Evolutionary conservation across 2,329 filamentous ascomycete species (phyloP).

Genomic region (Epichloe brachyelytri): DNA sequence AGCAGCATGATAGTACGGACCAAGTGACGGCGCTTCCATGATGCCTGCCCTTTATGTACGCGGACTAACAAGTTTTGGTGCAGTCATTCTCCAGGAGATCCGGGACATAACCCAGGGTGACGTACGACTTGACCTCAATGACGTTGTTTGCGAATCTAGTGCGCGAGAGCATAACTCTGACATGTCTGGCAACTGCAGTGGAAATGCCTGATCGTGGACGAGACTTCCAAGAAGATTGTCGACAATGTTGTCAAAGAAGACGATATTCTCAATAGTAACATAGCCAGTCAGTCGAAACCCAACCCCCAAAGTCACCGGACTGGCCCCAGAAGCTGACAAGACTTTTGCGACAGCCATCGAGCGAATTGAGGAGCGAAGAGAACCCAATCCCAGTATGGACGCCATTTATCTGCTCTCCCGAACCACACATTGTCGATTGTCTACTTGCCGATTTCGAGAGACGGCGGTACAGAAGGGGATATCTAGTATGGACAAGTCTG

Average conservation of each 20-base stretch:
- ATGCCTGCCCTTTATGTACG: not conserved
- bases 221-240: constrained; percentile 69
- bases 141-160: not conserved
- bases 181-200: constrained; percentile 44
- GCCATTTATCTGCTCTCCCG: constrained; percentile 86
- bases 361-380: constrained; percentile 75
- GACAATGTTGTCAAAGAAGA: constrained; percentile 89
- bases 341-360: constrained; percentile 62
- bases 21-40: not conserved
- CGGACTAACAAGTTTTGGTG: not conserved
- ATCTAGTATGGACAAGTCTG: constrained; percentile 73
- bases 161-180: not conserved
- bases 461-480: constrained; percentile 64
- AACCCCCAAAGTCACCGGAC: constrained; percentile 6
- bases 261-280: constrained; percentile 91
- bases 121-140: constrained; percentile 35
- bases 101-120: constrained; percentile 69
- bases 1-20: constrained; percentile 47
- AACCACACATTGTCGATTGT: constrained; percentile 83
- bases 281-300: constrained; percentile 65
- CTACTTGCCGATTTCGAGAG: constrained; percentile 85
- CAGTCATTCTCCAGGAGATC: constrained; percentile 37
- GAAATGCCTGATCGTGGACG: constrained; percentile 92
- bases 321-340: constrained; percentile 6
- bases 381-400: constrained; percentile 79